A percentile compares a stretch with the other conserved stretches of the same genome.
Conservation (phyloP, 345 rosid genomes). For the Raphanus sativus region DNA sequence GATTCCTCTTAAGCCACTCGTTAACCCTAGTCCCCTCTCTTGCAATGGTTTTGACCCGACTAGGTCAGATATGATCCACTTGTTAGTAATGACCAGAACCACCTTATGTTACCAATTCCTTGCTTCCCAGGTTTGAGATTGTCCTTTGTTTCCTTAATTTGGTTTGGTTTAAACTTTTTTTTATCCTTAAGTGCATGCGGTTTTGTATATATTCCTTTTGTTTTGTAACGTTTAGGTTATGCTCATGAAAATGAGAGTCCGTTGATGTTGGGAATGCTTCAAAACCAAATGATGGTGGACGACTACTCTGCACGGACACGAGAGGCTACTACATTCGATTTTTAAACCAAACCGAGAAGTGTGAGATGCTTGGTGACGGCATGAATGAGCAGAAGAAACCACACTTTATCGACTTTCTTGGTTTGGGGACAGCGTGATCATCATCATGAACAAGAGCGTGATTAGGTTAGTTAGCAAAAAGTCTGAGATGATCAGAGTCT, state of each 20-base stretch:
- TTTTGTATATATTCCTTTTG: neutral
- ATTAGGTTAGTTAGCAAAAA: constrained; percentile 7
- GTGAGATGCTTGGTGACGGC: constrained; percentile 9
- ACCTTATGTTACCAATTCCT: constrained; percentile 22
- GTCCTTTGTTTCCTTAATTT: neutral
- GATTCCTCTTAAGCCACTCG: constrained; percentile 19
- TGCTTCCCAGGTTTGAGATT: constrained; percentile 37
- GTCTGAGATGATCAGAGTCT: constrained; percentile 20
- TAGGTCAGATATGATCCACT: constrained; percentile 18
- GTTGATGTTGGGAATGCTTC: constrained; percentile 12
- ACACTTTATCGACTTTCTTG: constrained; percentile 42
- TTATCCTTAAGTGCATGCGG: neutral
- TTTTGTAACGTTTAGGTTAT: constrained; percentile 16
- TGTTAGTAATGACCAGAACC: constrained; percentile 18
- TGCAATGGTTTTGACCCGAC: constrained; percentile 11
- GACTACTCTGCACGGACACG: constrained; percentile 16
- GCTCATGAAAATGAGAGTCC: constrained; percentile 2
- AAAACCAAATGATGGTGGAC: constrained; percentile 13
- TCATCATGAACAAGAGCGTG: constrained; percentile 5
- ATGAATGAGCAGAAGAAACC: constrained; percentile 24
- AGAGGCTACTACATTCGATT: constrained; percentile 10
- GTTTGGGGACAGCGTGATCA: constrained; percentile 29
- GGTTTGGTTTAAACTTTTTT: neutral
- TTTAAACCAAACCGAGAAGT: neutral
- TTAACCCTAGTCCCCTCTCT: constrained; percentile 3